A percentile compares a stretch with the other conserved stretches of the same genome.
These are phyloP conservation scores for Arachnomyces sp. DNA, from an alignment of 2,329 filamentous ascomycete genomes.

Conservation along the genomic window DNA sequence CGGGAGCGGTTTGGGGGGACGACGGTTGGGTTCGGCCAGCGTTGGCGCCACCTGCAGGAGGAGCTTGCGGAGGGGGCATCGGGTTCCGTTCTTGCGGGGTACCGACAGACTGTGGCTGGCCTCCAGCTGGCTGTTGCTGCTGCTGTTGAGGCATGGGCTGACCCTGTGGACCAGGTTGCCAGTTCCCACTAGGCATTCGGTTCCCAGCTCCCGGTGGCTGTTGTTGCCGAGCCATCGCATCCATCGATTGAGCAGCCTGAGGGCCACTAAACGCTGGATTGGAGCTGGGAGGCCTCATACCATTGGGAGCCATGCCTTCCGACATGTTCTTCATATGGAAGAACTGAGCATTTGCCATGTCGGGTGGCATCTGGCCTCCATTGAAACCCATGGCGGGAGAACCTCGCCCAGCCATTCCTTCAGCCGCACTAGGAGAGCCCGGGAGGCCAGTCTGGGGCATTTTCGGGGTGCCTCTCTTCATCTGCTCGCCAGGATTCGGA, in stretches of 20 bases:
- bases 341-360: conserved; percentile 33
- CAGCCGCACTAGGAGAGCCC: conserved; percentile 50
- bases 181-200: conserved; percentile 35
- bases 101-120: conserved; percentile 41
- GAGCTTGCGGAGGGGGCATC: conserved; percentile 44
- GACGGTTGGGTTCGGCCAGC: conserved; percentile 34
- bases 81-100: conserved; percentile 52
- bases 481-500: conserved; percentile 55
- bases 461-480: conserved; percentile 57
- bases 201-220: conserved; percentile 26
- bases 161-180: conserved; percentile 32
- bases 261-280: conserved; percentile 41
- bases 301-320: conserved; percentile 38
- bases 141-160: conserved; percentile 42
- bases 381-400: conserved; percentile 56
- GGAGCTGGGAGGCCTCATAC: conserved; percentile 54
- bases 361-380: conserved; percentile 42
- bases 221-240: conserved; percentile 23
- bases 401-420: conserved; percentile 48
- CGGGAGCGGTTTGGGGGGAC: conserved; percentile 40
- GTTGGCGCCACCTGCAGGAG: conserved; percentile 31
- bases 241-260: conserved; percentile 39
- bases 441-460: conserved; percentile 51
- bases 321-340: conserved; percentile 38
- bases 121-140: conserved; percentile 20